Evolutionary conservation across 2,329 filamentous ascomycete species (phyloP), one percentile per base, ranked within the genome.

Genomic region (Onygenales sp.): DNA sequence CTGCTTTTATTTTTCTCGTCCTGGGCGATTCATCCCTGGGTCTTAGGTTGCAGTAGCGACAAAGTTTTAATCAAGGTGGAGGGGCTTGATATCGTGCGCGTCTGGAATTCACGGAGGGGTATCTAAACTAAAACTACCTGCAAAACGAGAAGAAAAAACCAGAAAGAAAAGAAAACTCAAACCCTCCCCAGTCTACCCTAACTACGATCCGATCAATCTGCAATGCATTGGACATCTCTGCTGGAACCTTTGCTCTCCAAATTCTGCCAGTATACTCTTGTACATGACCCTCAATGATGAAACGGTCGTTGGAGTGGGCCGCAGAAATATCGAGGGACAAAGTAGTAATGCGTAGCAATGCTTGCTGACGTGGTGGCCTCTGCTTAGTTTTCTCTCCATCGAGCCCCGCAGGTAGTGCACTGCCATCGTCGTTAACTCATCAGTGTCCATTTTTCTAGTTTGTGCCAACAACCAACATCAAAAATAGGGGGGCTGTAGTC

Each of bases 381-480:
- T 27, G 21, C 58, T 70, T 62, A 76, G 60, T 75, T 75, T 64
- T 77, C 75, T 72, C 73, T 70, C 75, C 75, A 77, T 52, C 69
- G 64, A 54, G 71, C 67, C 54, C 67, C 68, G 58, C 75, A 76
- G 47, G 69, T 66, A 39, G 70, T 73, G 64, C 74, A 76, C 73
- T 75, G 55, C 57, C 51, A 55, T 52, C 38, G 17, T 45, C 43
- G 52, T 36, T 14, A 36, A 46, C 43, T 49, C 46, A 49, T 33
- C 17, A 49, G n/a, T 41, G 35, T 27, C 21, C 21, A 36, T 21
- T 31, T 35, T 36, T 11, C 21, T 10, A 46, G 39, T 27, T 21
- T 10, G 41, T 14, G 10, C 2, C 46, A 36, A 52, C 9, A 21
- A 14, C 35, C 7, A 48, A 43, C 27, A 11, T 39, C 7, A 33